phyloP scores from a whole-genome alignment of 2,329 filamentous ascomycete genomes.

The Ophiostoma fasciatum region DNA sequence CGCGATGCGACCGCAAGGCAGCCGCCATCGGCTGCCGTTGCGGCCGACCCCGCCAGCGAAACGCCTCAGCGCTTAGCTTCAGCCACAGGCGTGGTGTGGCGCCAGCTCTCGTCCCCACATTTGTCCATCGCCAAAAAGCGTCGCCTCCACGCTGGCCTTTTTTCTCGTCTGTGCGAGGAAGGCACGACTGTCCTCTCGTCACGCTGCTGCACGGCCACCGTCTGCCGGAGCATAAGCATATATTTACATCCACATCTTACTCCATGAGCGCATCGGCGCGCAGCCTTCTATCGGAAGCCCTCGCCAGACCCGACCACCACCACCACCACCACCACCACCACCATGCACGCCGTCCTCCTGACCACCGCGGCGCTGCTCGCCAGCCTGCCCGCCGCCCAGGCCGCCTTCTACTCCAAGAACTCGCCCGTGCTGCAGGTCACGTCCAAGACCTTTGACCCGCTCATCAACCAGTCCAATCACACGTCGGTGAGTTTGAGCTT shows the following conservation, averaged over 20 bases:
- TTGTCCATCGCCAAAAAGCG: background rate
- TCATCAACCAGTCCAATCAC: conserved; percentile 81
- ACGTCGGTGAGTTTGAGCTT: conserved; percentile 53
- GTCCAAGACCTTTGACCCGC: conserved; percentile 60
- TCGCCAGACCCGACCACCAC: no score
- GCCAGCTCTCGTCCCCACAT: conserved; percentile 6
- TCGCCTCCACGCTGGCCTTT: conserved; percentile 31
- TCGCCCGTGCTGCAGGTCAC: conserved; percentile 78
- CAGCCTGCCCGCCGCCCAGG: conserved; percentile 47
- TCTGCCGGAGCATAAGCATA: no score
- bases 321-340: no score
- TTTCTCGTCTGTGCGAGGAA: conserved; percentile 12
- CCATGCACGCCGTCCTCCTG: conserved; percentile 20
- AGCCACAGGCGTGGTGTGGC: conserved; percentile 12
- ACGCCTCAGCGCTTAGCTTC: no score
- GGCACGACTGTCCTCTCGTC: no score
- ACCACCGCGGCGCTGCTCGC: conserved; percentile 49
- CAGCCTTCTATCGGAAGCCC: no score
- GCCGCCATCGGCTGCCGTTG: no score
- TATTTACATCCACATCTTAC: no score
- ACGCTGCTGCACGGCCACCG: no score
- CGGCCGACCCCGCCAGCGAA: conserved; percentile 4
- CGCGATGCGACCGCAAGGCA: no score
- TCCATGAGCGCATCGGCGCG: no score
- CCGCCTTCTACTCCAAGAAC: conserved; percentile 69